A percentile compares a stretch with the other conserved stretches of the same genome.
Conservation (phyloP, 148 eudicot genomes). For the Cornus controversa region DNA sequence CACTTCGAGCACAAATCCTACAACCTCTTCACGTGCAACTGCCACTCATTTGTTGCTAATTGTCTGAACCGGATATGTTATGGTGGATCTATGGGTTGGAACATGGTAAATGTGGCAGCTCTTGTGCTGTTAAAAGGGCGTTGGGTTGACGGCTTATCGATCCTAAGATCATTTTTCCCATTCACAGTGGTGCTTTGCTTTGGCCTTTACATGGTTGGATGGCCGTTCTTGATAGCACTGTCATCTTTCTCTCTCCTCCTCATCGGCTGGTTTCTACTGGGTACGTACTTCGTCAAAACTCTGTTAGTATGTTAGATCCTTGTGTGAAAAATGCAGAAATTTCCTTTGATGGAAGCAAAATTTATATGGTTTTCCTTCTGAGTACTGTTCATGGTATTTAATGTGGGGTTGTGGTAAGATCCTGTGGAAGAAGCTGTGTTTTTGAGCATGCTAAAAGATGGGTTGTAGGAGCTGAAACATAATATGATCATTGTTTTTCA, state of each 20-base stretch:
- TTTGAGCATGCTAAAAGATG: too few species aligned
- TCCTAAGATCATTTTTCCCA: conserved; percentile 69
- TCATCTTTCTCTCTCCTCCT: conserved; percentile 48
- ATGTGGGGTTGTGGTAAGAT: not conserved
- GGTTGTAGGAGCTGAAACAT: too few species aligned
- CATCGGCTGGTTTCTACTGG: conserved; percentile 54
- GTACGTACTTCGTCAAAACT: conserved; percentile 47
- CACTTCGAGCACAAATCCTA: conserved; percentile 78
- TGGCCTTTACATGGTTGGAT: conserved; percentile 77
- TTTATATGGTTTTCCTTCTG: too few species aligned
- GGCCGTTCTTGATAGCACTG: conserved; percentile 71
- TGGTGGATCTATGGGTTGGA: conserved; percentile 81
- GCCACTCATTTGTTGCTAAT: conserved; percentile 79
- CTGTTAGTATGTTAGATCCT: conserved; percentile 40
- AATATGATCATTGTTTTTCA: too few species aligned
- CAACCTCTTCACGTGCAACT: conserved; percentile 88
- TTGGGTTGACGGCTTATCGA: conserved; percentile 64
- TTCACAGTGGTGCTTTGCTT: conserved; percentile 56
- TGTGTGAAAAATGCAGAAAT: not conserved
- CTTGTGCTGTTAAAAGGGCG: conserved; percentile 59
- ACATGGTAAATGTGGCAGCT: conserved; percentile 69
- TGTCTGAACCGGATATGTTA: conserved; percentile 76
- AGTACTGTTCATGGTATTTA: not conserved
- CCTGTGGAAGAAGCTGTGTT: not conserved
- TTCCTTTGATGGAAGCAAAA: not conserved